Base-by-base conservation (phyloP, 2,329 filamentous ascomycete genomes). In the Aspergillus candidus region DNA sequence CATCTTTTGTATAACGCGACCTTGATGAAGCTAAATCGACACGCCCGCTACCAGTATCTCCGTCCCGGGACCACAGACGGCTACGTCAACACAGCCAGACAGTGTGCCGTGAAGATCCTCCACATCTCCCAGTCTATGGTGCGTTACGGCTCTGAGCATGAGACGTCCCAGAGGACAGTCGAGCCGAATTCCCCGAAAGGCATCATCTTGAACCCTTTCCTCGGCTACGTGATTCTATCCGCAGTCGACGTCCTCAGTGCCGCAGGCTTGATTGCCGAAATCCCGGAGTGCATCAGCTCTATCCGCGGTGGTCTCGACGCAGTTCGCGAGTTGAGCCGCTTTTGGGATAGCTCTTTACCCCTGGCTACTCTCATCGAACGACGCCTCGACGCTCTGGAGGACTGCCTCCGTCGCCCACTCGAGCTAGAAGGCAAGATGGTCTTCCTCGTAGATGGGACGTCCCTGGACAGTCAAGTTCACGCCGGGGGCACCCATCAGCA, bases 231-330 rank as follows among this genome's bases (percentile, higher is more conserved):
- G 5, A 74, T 84, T 17, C 68, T 82, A 30, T 75, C 80, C 38
- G 82, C 83, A 0, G 71, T 83, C 30, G 84, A 88, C 53, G 77
- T 86, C 1, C 70, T 86, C 43, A 79, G 79, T 11, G 77, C 82
- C 0, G 78, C 75, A 4, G 79, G 82, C 1, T 58, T 71, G 1
- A 60, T 82, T 6, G 63, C 71, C 0, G 70, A 74, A 11, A 59
- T 86, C 10, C 60, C 72, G 1, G 67, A 70, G 10, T 68, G 78
- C 18, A 71, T 84, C 32, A 71, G 76, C 8, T 72, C 74, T 10
- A 72, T 85, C 39, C 65, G 69, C 13, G 71, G 74, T 29, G 77
- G 76, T 0, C 63, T 79, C 31, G 68, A 72, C 6, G 72, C 77
- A 11, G 63, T 86, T 13, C 74, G 78, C 12, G 72, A 79, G 42